Conservation (phyloP, 371 early-diverging fungal genomes). For the Mortierella sp. region DNA sequence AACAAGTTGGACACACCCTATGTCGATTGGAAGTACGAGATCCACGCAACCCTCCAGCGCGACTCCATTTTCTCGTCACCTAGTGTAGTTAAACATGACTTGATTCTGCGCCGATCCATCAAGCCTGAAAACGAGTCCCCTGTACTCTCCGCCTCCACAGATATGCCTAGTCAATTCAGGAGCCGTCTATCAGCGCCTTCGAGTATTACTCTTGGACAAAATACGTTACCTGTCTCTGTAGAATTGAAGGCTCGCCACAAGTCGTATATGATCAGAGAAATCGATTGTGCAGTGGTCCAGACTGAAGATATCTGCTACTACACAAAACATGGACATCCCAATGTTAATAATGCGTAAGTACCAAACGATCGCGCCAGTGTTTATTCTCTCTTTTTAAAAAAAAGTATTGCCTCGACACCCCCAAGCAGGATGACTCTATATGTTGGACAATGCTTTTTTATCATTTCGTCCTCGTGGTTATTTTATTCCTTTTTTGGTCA, state of each 20-base stretch:
- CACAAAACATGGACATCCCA: slow-evolving; percentile 29
- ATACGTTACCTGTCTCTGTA: slow-evolving; percentile 9
- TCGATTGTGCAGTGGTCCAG: slow-evolving; percentile 45
- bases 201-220: slow-evolving; percentile 21
- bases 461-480: slow-evolving; percentile 1
- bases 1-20: slow-evolving; percentile 50
- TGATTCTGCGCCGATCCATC: slow-evolving; percentile 41
- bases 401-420: too few relatives aligned
- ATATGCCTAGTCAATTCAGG: slow-evolving; percentile 35
- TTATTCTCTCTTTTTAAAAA: too few relatives aligned
- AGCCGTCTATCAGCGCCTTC: slow-evolving; percentile 35
- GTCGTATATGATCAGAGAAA: slow-evolving; percentile 42
- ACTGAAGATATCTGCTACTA: slow-evolving; percentile 37
- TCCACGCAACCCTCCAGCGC: slow-evolving; percentile 37
- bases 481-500: slow-evolving; percentile 3
- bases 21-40: slow-evolving; percentile 54
- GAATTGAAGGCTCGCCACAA: slow-evolving; percentile 48
- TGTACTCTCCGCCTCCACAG: slow-evolving; percentile 15
- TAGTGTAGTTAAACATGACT: slow-evolving; percentile 28
- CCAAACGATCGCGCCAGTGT: too few relatives aligned
- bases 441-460: too few relatives aligned
- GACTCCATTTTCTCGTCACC: slow-evolving; percentile 30
- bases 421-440: too few relatives aligned
- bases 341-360: slow-evolving; percentile 47
- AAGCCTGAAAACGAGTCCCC: neutral